Base-by-base conservation (phyloP, 306 rosid genomes). In the Citrullus colocynthis region DNA sequence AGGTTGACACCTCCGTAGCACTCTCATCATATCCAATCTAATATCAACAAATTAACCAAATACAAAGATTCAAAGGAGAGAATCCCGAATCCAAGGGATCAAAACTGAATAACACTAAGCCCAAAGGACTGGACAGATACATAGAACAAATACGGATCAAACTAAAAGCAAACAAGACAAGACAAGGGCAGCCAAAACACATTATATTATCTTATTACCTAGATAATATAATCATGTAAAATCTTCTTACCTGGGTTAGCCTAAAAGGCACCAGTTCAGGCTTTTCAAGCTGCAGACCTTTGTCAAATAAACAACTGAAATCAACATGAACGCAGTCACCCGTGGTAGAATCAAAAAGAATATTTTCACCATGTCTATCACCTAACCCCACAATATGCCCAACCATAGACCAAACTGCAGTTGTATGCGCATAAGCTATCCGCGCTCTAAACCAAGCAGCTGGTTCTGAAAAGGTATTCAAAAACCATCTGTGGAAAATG, bases 361-460 rank as follows among this genome's bases (percentile, higher is more conserved):
- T 89, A 74, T 95, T 95, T 88, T 95, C 98, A 83, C 96, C 98
- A 9, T 95, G 98, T 72, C 97, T 85, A 63, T 95, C 97, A 81
- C 98, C 98, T 75, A 95, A 87, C 75, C 98, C 98, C 80, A 95
- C 98, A 67, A 95, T 92, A 82, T 92, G 98, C 78, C 98, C 98
- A 79, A 95, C 98, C 97, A 95, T 95, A 80, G 97, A 95, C 98
- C 97, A 95, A 78, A 95, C 98, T 73, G 98, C 98, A 80, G 97
- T 90, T 15, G 98, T 92, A 85, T 95, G 97, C 63, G 98, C 97
- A 90, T 89, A 92, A 49, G 97, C 96, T 84, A 92, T 85, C 64
- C 97, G 93, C 9, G 97, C 97, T 81, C 97, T 87, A 85, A 92
- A 95, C 98, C 98, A 95, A 76, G 98, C 97, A 79, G 96, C 97